Percentiles rank a stretch among this genome's conserved stretches.
phyloP scores from a whole-genome alignment of 2,329 filamentous ascomycete genomes.

The Ceratocystis destructans region DNA sequence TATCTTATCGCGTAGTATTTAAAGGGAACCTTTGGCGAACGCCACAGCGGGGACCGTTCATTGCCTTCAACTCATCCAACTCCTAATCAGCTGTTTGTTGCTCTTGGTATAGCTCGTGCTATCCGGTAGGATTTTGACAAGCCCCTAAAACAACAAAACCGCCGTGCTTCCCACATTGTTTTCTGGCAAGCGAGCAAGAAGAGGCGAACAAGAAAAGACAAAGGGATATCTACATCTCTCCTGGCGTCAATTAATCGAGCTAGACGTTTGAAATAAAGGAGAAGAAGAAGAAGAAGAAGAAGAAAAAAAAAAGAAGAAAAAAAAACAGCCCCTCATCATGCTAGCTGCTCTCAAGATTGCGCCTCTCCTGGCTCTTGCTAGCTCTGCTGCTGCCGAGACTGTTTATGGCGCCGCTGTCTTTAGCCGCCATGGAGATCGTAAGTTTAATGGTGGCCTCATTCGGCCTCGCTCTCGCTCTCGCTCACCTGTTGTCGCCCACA shows the following conservation, averaged over 20 bases:
- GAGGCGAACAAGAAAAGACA: not conserved
- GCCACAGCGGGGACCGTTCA: not conserved
- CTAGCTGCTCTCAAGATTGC: constrained; percentile 8
- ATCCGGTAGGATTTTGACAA: constrained; percentile 1
- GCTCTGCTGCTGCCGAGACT: constrained; percentile 24
- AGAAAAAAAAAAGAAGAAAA: not conserved
- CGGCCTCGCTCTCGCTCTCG: too few relatives aligned
- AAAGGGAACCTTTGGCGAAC: not conserved
- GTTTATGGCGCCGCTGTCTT: constrained; percentile 27
- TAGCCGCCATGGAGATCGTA: constrained; percentile 27
- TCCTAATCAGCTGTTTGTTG: not conserved
- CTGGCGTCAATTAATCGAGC: too few relatives aligned
- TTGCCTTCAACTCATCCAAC: not conserved
- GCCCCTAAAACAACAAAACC: not conserved
- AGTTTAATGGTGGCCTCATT: constrained; percentile 13
- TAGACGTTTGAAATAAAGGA: not conserved
- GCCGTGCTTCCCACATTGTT: not conserved
- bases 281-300: not conserved
- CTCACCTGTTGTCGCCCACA: not conserved
- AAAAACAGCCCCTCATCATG: not conserved
- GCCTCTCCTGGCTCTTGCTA: constrained; percentile 15
- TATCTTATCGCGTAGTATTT: not conserved
- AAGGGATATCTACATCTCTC: not conserved
- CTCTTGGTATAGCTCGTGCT: not conserved
- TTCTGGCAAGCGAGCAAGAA: not conserved